phyloP scores from a whole-genome alignment of 768 basidiomycete genomes.

The Boletus coccyginus region DNA sequence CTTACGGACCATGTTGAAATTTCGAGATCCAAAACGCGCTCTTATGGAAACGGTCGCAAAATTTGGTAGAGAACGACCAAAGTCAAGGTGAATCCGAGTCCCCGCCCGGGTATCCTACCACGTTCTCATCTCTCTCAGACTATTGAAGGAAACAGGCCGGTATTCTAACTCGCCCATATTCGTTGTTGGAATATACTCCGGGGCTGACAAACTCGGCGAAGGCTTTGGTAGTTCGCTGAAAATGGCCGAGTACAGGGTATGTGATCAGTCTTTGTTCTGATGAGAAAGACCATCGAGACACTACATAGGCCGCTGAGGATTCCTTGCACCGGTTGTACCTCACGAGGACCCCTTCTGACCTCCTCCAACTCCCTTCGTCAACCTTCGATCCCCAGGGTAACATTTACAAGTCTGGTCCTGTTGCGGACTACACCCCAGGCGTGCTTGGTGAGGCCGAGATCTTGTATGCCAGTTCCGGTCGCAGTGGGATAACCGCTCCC shows the following conservation, averaged over 20 bases:
- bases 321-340: constrained; percentile 81
- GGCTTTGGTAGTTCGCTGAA: constrained; percentile 89
- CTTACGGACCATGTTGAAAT: constrained; percentile 74
- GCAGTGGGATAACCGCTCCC: constrained; percentile 40
- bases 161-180: constrained; percentile 88
- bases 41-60: constrained; percentile 70
- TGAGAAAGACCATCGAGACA: not conserved
- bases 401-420: constrained; percentile 48
- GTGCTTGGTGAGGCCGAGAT: constrained; percentile 62
- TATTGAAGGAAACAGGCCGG: constrained; percentile 92
- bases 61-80: constrained; percentile 62
- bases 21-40: constrained; percentile 77
- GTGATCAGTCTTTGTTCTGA: constrained; percentile 16
- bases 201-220: constrained; percentile 83
- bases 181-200: constrained; percentile 93
- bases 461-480: constrained; percentile 66
- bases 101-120: too few relatives aligned
- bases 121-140: constrained; percentile 38
- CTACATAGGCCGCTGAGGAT: constrained; percentile 75
- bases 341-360: constrained; percentile 68
- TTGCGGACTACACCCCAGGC: constrained; percentile 50
- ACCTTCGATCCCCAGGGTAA: constrained; percentile 65
- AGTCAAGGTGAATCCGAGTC: constrained; percentile 51
- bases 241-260: constrained; percentile 93
- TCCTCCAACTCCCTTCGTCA: constrained; percentile 67